These are phyloP conservation scores for Candida labiduridarum DNA, from an alignment of 1,139 yeast genomes.

Conservation along the genomic window DNA sequence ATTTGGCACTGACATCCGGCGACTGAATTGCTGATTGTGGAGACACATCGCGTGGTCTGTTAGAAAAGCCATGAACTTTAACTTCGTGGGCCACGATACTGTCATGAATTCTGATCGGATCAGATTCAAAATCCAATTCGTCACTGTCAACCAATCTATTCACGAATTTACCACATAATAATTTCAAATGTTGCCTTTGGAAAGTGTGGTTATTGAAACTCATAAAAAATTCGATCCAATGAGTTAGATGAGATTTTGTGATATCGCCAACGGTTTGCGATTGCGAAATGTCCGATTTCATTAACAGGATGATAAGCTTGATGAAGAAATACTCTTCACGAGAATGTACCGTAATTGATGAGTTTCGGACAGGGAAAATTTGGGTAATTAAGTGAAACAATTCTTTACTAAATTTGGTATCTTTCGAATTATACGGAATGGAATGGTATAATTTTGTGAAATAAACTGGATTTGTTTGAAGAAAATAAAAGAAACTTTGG, in stretches of 20 bases:
- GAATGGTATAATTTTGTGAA: conserved; percentile 54
- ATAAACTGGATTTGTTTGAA: conserved; percentile 85
- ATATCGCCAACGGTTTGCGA: conserved; percentile 36
- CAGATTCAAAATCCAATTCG: conserved; percentile 72
- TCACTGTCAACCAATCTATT: conserved; percentile 55
- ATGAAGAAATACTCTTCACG: conserved; percentile 79
- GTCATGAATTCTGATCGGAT: conserved; percentile 69
- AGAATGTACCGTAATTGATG: conserved; percentile 34
- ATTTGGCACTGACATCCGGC: conserved; percentile 65
- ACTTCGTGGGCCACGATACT: conserved; percentile 51
- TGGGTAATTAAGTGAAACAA: conserved; percentile 52
- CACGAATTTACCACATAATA: conserved; percentile 55
- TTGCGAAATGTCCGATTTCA: conserved; percentile 46
- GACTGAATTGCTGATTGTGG: conserved; percentile 80
- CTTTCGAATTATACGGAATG: conserved; percentile 23
- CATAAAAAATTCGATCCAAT: conserved; percentile 56
- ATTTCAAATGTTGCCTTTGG: conserved; percentile 58
- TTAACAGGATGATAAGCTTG: conserved; percentile 57
- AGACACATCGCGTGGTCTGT: conserved; percentile 33
- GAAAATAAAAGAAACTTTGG: conserved; percentile 75
- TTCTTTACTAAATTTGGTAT: conserved; percentile 26
- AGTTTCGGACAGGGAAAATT: conserved; percentile 46
- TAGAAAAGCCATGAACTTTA: conserved; percentile 42
- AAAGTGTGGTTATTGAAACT: conserved; percentile 60
- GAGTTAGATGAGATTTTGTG: conserved; percentile 33